Base-by-base conservation (phyloP, 2,329 filamentous ascomycete genomes). In the Gaeumannomyces tritici region DNA sequence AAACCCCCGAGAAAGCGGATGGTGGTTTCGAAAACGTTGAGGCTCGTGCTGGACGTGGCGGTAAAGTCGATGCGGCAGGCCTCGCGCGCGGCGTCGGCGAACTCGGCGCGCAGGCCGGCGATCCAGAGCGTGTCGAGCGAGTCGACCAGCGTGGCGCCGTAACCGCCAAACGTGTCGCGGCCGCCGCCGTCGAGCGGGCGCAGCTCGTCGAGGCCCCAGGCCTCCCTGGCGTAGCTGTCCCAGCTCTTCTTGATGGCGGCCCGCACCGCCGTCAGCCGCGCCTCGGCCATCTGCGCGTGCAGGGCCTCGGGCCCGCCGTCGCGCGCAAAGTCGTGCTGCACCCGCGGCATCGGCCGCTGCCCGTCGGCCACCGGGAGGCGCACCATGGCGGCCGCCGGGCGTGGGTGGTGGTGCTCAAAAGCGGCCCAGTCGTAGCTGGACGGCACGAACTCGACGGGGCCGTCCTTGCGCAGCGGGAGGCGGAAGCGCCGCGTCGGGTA, bases 11-110 rank as follows among this genome's bases (percentile, higher is more conserved):
- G 73, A 65, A 82, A 79, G 29, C 81, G 75, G 65, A 84, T 83
- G 33, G 81, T 86, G 9, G 85, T 86, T 69, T 88, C 86, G 65
- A 88, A 88, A 18, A 83, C 66, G 62, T 80, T 85, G 66, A 87
- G 80, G n/a, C 76, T 74, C 2, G 72, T 68, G 35, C 74, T 72
- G 2, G 69, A 71, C 2, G 80, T 79, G 9, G 77, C 80, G 18
- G 76, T 73, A 72, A 84, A 87, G 70, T 87, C 81, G 65, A 87
- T 83, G 35, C 75, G 72, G 54, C 76, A 77, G n/a, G 79, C 75
- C 55, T 77, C 75, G 57, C 70, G 69, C 33, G 85, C 77, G 4
- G 84, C 83, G 61, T 76, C 70, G 56, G 73, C 69, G 65, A 86
- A 86, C 62, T 87, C 84, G 13, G 79, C 74, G 58, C 80, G 75